phyloP scores from a whole-genome alignment of 108 stramenopile species.

The Halocafeteria seosinensis region DNA sequence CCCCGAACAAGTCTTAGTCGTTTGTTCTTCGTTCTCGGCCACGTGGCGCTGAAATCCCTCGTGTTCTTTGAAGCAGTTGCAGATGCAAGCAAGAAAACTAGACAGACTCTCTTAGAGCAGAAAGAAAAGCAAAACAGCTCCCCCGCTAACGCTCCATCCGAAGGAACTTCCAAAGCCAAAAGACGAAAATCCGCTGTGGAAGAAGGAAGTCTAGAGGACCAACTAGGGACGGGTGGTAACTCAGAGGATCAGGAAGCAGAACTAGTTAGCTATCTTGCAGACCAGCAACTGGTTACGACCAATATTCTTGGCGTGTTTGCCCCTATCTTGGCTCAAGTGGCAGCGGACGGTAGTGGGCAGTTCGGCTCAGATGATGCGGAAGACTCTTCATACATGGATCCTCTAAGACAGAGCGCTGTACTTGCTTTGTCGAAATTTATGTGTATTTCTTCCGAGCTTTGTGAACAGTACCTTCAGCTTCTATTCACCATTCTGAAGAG shows the following conservation, averaged over 20 bases:
- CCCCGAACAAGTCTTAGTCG: slow-evolving; percentile 49
- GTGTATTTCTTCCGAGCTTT: slow-evolving; percentile 68
- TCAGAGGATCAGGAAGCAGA: slow-evolving; percentile 9
- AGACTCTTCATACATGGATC: background rate
- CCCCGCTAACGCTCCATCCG: slow-evolving; percentile 1
- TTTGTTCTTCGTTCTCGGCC: slow-evolving; percentile 83
- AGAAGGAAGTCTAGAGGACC: background rate
- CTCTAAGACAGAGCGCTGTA: slow-evolving; percentile 53
- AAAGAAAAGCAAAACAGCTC: background rate
- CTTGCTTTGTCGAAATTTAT: slow-evolving; percentile 74
- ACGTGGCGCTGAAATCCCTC: slow-evolving; percentile 70
- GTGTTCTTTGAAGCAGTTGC: slow-evolving; percentile 71
- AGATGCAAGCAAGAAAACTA: slow-evolving; percentile 12
- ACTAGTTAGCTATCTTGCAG: slow-evolving; percentile 41
- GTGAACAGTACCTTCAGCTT: slow-evolving; percentile 72
- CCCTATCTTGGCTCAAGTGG: slow-evolving; percentile 59
- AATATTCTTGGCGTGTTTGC: slow-evolving; percentile 62
- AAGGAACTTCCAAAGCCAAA: slow-evolving; percentile 5
- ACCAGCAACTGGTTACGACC: slow-evolving; percentile 65
- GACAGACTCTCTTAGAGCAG: background rate
- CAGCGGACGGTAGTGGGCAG: slow-evolving; percentile 34
- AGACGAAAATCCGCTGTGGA: background rate
- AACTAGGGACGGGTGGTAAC: slow-evolving; percentile 1
- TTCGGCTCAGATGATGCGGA: background rate
- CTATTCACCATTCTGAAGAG: slow-evolving; percentile 69